Conservation (phyloP, 2,329 filamentous ascomycete genomes). For the Fusarium incarnatum region DNA sequence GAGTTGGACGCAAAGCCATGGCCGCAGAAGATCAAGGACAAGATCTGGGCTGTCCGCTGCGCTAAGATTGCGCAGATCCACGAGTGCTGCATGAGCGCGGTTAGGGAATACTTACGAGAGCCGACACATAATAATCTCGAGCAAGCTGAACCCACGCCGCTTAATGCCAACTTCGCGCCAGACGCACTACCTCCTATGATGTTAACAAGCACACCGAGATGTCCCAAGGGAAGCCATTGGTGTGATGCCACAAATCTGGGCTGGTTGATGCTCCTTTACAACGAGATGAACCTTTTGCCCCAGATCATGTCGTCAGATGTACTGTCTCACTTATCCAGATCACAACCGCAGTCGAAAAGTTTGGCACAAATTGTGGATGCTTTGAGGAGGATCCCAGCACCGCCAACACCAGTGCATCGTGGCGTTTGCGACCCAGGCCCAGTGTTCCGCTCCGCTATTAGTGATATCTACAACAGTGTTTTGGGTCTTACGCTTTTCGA, state of each 20-base stretch:
- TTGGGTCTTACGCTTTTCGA: slow-evolving; percentile 62
- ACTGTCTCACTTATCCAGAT: slow-evolving; percentile 41
- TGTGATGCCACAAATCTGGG: slow-evolving; percentile 66
- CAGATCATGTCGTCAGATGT: slow-evolving; percentile 53
- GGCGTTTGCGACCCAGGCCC: slow-evolving; percentile 63
- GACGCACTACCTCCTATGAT: slow-evolving; percentile 32
- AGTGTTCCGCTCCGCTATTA: slow-evolving; percentile 59
- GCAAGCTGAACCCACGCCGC: slow-evolving; percentile 33
- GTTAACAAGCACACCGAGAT: slow-evolving; percentile 57
- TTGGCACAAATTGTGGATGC: slow-evolving; percentile 59
- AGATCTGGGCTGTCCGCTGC: slow-evolving; percentile 60
- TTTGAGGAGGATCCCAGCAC: slow-evolving; percentile 58
- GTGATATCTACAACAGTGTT: slow-evolving; percentile 64
- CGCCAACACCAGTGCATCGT: slow-evolving; percentile 55
- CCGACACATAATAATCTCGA: slow-evolving; percentile 35
- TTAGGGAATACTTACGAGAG: slow-evolving; percentile 60
- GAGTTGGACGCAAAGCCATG: slow-evolving; percentile 59
- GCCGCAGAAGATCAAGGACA: slow-evolving; percentile 61
- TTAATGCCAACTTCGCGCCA: slow-evolving; percentile 37
- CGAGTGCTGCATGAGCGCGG: slow-evolving; percentile 56
- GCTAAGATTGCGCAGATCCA: slow-evolving; percentile 65
- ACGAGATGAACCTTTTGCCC: slow-evolving; percentile 59
- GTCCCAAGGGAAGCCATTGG: slow-evolving; percentile 61
- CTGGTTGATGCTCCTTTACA: slow-evolving; percentile 65
- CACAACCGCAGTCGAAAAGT: slow-evolving; percentile 52